Evolutionary conservation across 352 stramenopile genomes (phyloP).

Genomic region (Pythium volutum): DNA sequence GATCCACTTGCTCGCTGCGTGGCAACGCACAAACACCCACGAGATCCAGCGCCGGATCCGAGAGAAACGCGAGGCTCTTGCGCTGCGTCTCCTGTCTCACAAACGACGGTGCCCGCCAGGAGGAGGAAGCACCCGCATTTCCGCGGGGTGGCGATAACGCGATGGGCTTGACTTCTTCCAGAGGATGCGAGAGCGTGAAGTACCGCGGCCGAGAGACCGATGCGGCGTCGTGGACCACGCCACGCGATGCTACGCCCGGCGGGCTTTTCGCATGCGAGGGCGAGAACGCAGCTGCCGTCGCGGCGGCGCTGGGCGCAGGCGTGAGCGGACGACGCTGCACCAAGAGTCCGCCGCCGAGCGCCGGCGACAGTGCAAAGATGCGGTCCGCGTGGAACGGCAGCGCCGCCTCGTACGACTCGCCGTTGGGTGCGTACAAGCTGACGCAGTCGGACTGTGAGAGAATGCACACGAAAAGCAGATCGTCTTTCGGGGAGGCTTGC

Average conservation of each 20-base stretch:
- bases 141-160: constrained; percentile 17
- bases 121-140: background rate
- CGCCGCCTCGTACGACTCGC: constrained; percentile 68
- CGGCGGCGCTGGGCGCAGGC: constrained; percentile 30
- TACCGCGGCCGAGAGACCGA: constrained; percentile 39
- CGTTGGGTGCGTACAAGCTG: constrained; percentile 58
- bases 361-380: constrained; percentile 34
- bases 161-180: constrained; percentile 77
- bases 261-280: constrained; percentile 13
- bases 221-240: background rate
- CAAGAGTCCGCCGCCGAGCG: constrained; percentile 42
- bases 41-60: constrained; percentile 50
- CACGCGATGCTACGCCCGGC: background rate
- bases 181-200: constrained; percentile 70
- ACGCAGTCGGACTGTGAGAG: constrained; percentile 65
- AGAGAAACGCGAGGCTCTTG: constrained; percentile 34
- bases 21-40: constrained; percentile 33
- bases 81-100: background rate
- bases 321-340: constrained; percentile 53
- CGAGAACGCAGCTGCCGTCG: constrained; percentile 29
- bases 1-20: background rate
- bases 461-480: constrained; percentile 40
- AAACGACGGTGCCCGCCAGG: background rate
- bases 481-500: background rate
- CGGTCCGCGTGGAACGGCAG: constrained; percentile 70